Evolutionary conservation across 106 monocot genomes (phyloP), one percentile per base, ranked within the genome.

Genomic region (Vanilla planifolia): DNA sequence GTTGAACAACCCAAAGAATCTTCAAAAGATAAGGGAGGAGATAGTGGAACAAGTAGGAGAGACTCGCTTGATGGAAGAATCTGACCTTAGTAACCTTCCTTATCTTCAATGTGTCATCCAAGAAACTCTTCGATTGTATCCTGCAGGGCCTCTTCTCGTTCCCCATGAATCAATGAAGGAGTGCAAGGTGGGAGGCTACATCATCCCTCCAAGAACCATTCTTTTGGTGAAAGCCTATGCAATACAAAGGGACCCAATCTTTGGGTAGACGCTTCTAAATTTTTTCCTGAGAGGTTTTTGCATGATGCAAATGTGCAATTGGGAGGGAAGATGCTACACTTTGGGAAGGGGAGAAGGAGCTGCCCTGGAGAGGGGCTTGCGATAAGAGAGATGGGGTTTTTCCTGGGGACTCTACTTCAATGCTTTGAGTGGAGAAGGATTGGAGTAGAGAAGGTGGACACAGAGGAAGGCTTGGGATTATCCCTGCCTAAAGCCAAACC

Each of bases 341-440:
- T 70, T 27, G 69, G 69, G 20, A 48, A 61, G 36, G 69, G 69
- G 35, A 61, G 69, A 33, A 60, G 69, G 27, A 61, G 50, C 19
- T 70, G 69, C n/a, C 50, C 69, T 0, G 67, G 56, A 0, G 56
- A 67, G 23, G 56, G 21, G 11, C 42, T 67, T 34, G 67, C 67
- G 10, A 67, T 43, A 43, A 20, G 7, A 33, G 43, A 43, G 34
- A 19, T 67, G 43, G 56, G 56, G 5, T 57, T 57, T 6, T 42
- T 34, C 2, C 16, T 70, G 41, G 70, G 62, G 16, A 39, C 61
- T 48, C 24, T 70, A 42, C 22, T 70, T 41, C 70, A 70, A 30
- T 70, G 70, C 51, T 70, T 62, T 24, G 62, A 70, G 0, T 70
- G 70, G 70, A 21, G 51, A 15, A 42, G 61, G 19, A n/a, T 70